Evolutionary conservation across 805 yeast species (phyloP).

Genomic region (Nakazawaea molendinolei): DNA sequence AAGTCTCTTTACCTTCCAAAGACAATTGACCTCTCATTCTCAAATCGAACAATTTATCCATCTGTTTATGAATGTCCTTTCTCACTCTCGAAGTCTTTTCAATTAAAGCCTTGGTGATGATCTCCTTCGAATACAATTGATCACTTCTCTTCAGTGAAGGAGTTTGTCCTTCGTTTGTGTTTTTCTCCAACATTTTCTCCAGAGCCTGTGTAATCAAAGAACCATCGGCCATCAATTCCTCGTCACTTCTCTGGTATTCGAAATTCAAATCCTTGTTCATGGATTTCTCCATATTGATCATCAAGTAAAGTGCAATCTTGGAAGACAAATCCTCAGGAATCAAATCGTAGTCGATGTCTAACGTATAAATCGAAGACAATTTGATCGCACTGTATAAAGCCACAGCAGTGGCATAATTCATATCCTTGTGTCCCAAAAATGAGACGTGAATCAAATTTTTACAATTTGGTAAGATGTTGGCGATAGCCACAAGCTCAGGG

Average conservation of each 20-base stretch:
- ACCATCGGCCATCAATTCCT: constrained; percentile 71
- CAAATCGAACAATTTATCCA: constrained; percentile 41
- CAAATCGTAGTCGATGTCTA: constrained; percentile 49
- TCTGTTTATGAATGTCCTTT: constrained; percentile 43
- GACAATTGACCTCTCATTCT: constrained; percentile 40
- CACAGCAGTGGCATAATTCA: constrained; percentile 37
- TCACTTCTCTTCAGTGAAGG: constrained; percentile 22
- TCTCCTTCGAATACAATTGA: constrained; percentile 33
- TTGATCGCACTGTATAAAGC: constrained; percentile 46
- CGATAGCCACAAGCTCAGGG: constrained; percentile 40
- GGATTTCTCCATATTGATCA: constrained; percentile 48
- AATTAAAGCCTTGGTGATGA: constrained; percentile 43
- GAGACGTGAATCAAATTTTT: constrained; percentile 47
- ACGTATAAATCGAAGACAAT: constrained; percentile 38
- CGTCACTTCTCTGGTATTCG: constrained; percentile 24
- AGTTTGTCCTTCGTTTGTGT: constrained; percentile 19
- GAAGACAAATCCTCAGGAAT: constrained; percentile 45
- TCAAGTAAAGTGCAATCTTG: constrained; percentile 47
- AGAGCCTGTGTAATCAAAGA: constrained; percentile 69
- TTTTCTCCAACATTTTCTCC: constrained; percentile 44
- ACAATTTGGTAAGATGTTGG: constrained; percentile 40
- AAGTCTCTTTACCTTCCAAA: constrained; percentile 48
- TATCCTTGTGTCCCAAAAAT: constrained; percentile 41
- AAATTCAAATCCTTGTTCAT: constrained; percentile 25
- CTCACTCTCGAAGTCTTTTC: constrained; percentile 44